Percentiles rank a stretch among this genome's conserved stretches.
Conservation (phyloP, 495 filamentous ascomycete species). For the Penicillium odoratum region DNA sequence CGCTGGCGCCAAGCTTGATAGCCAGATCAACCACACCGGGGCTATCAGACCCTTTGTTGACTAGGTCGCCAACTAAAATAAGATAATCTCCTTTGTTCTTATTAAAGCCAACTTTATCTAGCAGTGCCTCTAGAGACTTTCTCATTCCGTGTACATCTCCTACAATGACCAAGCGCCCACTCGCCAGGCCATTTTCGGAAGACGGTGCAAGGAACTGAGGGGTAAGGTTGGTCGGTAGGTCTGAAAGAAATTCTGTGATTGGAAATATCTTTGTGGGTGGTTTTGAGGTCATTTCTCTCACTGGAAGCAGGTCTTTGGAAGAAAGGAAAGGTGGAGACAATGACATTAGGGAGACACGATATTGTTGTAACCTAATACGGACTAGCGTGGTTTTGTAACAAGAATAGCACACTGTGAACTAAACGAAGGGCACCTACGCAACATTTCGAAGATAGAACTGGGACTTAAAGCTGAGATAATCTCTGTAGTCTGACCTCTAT, state of each 20-base stretch:
- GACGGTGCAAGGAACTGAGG: conserved; percentile 4
- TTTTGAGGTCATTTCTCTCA: neutral
- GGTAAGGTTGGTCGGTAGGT: conserved; percentile 15
- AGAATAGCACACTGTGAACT: neutral
- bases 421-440: neutral
- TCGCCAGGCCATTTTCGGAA: conserved; percentile 6
- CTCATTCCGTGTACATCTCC: conserved; percentile 27
- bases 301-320: neutral
- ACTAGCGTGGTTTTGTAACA: neutral
- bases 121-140: conserved; percentile 21
- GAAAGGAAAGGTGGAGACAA: neutral
- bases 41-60: conserved; percentile 25
- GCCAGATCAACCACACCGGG: conserved; percentile 21
- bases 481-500: neutral
- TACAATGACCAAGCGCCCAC: conserved; percentile 21
- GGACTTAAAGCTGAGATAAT: neutral
- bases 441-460: no score
- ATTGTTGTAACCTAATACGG: neutral
- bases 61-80: conserved; percentile 19
- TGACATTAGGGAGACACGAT: neutral
- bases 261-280: conserved; percentile 13
- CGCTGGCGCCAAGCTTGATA: conserved; percentile 58
- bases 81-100: conserved; percentile 20
- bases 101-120: conserved; percentile 20
- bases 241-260: conserved; percentile 24